Evolutionary conservation across 805 yeast genomes (phyloP).

Genomic region (Saturnispora halmiae): DNA sequence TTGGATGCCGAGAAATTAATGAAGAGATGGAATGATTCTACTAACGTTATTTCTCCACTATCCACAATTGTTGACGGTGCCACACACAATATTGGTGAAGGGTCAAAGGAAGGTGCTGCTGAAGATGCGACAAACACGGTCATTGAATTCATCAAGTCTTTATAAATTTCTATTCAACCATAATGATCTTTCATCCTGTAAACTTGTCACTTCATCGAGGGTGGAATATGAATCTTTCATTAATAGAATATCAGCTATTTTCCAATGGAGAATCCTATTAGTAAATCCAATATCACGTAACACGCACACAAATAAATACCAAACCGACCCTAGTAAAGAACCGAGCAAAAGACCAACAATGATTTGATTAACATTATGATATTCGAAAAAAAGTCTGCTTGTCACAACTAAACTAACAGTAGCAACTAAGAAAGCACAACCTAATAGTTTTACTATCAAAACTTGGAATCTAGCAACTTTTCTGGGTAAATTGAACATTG

Average conservation of each 20-base stretch:
- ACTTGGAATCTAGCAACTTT: slow-evolving; percentile 18
- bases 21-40: slow-evolving; percentile 41
- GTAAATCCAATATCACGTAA: slow-evolving; percentile 61
- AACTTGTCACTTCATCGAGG: slow-evolving; percentile 5
- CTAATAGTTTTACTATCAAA: slow-evolving; percentile 13
- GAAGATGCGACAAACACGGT: slow-evolving; percentile 13
- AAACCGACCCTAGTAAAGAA: slow-evolving; percentile 43
- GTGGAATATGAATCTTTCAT: slow-evolving; percentile 49
- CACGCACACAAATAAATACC: slow-evolving; percentile 43
- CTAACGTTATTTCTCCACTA: slow-evolving; percentile 28
- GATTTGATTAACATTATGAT: slow-evolving; percentile 71
- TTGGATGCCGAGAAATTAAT: slow-evolving; percentile 43
- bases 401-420: slow-evolving; percentile 34
- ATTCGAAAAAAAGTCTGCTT: slow-evolving; percentile 69
- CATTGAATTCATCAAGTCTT: slow-evolving; percentile 12
- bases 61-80: slow-evolving; percentile 53
- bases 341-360: slow-evolving; percentile 66
- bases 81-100: slow-evolving; percentile 42
- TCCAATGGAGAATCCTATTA: slow-evolving; percentile 54
- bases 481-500: not conserved
- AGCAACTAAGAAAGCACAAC: not conserved
- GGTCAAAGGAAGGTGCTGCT: slow-evolving; percentile 24
- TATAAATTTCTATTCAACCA: slow-evolving; percentile 18
- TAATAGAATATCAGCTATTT: slow-evolving; percentile 40
- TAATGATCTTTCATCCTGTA: slow-evolving; percentile 19